Conservation (phyloP, 1,139 yeast genomes). For the Protomyces arabidopsidicola region DNA sequence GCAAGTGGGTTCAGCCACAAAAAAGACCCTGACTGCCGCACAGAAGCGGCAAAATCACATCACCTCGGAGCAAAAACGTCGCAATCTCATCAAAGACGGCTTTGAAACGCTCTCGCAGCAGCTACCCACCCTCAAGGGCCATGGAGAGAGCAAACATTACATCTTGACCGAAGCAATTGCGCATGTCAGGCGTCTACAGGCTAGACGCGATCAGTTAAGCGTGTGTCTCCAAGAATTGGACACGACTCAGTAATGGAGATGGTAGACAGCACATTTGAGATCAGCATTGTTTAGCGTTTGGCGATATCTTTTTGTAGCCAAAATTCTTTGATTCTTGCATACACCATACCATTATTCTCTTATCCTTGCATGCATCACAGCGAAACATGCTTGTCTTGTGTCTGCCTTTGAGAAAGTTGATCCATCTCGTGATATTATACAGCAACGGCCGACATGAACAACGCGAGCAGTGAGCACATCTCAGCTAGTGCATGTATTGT, state of each 20-base stretch:
- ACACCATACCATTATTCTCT: neutral
- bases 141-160: constrained; percentile 4
- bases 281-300: neutral
- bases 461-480: neutral
- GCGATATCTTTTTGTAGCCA: neutral
- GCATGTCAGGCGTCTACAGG: neutral
- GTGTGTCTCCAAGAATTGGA: neutral
- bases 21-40: constrained; percentile 2
- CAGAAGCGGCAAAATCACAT: constrained; percentile 72
- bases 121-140: constrained; percentile 39
- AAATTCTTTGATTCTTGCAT: neutral
- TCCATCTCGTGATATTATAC: neutral
- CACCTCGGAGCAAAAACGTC: constrained; percentile 67
- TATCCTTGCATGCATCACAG: neutral
- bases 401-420: neutral
- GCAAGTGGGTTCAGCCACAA: neutral
- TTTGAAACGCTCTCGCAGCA: constrained; percentile 42
- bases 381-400: neutral
- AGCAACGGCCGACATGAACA: neutral
- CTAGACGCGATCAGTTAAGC: neutral
- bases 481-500: neutral
- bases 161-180: neutral
- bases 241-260: neutral
- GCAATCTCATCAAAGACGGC: constrained; percentile 58
- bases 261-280: too few species aligned